Evolutionary conservation across 495 filamentous ascomycete species (phyloP).

Genomic region (Tuber melanosporum): DNA sequence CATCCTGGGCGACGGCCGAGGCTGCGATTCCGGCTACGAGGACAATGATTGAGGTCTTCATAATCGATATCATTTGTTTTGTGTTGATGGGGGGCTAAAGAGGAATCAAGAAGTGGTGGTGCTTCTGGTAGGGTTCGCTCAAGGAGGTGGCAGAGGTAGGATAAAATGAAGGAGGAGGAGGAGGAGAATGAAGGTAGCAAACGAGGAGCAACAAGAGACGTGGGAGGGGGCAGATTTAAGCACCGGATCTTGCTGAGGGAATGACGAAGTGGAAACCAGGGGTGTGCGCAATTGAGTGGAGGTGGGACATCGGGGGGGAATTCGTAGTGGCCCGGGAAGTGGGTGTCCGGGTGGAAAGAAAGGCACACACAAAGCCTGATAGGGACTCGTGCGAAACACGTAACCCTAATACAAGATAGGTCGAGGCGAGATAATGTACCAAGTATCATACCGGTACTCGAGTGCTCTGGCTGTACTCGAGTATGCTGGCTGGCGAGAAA

Average conservation of each 20-base stretch:
- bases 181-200: not conserved
- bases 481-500: not conserved
- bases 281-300: not conserved
- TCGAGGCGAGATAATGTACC: not conserved
- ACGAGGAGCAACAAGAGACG: not conserved
- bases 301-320: not conserved
- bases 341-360: not conserved
- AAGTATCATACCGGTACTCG: not conserved
- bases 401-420: not conserved
- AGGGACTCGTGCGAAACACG: slow-evolving; percentile 3
- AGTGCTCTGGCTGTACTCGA: not conserved
- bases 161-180: not conserved
- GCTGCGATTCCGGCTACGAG: not conserved
- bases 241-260: not conserved
- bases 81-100: not conserved
- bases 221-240: slow-evolving; percentile 4
- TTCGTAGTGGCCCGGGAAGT: not conserved
- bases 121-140: not conserved
- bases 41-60: not conserved
- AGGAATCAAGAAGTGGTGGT: not conserved
- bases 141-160: not conserved
- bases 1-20: slow-evolving; percentile 1
- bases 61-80: not conserved
- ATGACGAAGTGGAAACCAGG: not conserved
- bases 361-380: slow-evolving; percentile 1